A percentile compares a stretch with the other conserved stretches of the same genome.
Evolutionary conservation across 2,329 filamentous ascomycete genomes (phyloP).

Genomic region (Cladosporium sp.): DNA sequence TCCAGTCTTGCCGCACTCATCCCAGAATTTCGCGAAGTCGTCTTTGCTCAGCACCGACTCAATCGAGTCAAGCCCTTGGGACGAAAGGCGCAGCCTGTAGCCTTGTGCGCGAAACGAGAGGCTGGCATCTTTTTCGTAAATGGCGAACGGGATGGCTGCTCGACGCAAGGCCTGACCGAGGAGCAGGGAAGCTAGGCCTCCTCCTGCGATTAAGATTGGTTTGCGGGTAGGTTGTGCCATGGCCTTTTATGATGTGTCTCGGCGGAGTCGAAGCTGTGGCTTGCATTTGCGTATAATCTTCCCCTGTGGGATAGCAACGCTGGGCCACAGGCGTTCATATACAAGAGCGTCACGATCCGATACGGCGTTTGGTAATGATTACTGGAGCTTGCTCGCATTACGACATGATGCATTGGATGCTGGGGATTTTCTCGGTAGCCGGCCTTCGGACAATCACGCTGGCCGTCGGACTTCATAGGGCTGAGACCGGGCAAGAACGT

Average conservation of each 20-base stretch:
- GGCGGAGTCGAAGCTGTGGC: neutral
- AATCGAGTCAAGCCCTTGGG: conserved; percentile 60
- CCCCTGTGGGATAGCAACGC: neutral
- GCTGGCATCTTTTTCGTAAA: conserved; percentile 49
- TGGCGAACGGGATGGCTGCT: conserved; percentile 40
- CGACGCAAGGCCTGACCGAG: conserved; percentile 41
- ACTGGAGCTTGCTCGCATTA: neutral
- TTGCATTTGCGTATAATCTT: neutral
- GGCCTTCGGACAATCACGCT: neutral
- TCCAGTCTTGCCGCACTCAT: conserved; percentile 60
- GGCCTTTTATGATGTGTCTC: neutral
- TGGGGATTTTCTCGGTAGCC: neutral
- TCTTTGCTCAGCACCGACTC: conserved; percentile 53
- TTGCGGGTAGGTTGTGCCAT: conserved; percentile 30
- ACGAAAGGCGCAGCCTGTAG: conserved; percentile 60
- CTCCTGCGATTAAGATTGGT: conserved; percentile 45
- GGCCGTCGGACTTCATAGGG: neutral
- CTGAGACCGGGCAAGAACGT: neutral
- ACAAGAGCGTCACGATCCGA: neutral
- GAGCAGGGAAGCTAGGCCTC: conserved; percentile 41
- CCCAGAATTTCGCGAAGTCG: conserved; percentile 58
- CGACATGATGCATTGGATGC: neutral
- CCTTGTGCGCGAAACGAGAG: conserved; percentile 62
- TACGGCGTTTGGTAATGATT: neutral
- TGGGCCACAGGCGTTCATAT: neutral